A percentile compares a stretch with the other conserved stretches of the same genome.
Conservation (phyloP, 1,139 yeast species). For the Candida gigantensis region DNA sequence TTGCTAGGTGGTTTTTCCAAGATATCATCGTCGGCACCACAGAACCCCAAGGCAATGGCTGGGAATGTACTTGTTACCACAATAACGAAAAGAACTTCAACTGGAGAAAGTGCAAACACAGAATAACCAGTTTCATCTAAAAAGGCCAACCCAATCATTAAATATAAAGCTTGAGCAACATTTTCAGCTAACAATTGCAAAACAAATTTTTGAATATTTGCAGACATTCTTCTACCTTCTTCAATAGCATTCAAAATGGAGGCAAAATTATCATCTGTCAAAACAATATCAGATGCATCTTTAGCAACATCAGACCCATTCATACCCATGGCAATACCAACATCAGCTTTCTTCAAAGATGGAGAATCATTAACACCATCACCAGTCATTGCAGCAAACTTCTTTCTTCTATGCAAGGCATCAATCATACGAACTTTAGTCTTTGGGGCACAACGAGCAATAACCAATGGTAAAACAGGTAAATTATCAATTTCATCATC, state of each 20-base stretch:
- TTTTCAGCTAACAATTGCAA: constrained; percentile 76
- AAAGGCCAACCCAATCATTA: constrained; percentile 73
- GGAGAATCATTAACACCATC: constrained; percentile 89
- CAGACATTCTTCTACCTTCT: constrained; percentile 82
- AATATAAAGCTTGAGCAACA: constrained; percentile 73
- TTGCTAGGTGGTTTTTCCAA: constrained; percentile 67
- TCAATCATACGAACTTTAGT: constrained; percentile 85
- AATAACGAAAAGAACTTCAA: constrained; percentile 78
- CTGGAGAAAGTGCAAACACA: constrained; percentile 78
- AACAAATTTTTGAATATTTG: constrained; percentile 81
- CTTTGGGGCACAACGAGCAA: constrained; percentile 85
- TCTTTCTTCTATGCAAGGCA: constrained; percentile 70
- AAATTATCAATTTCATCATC: constrained; percentile 66
- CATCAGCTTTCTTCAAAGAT: constrained; percentile 75
- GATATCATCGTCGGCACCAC: constrained; percentile 64
- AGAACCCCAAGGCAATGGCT: constrained; percentile 85
- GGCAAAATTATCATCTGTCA: constrained; percentile 93
- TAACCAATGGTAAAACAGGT: constrained; percentile 74
- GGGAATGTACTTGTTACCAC: constrained; percentile 82
- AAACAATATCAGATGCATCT: constrained; percentile 97
- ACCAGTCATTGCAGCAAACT: constrained; percentile 84
- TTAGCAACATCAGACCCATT: constrained; percentile 98
- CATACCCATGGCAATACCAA: constrained; percentile 93
- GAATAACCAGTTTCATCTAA: constrained; percentile 59
- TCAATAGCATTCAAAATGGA: constrained; percentile 89